Conservation (phyloP, 257 asterid species). For the Prunella vulgaris region DNA sequence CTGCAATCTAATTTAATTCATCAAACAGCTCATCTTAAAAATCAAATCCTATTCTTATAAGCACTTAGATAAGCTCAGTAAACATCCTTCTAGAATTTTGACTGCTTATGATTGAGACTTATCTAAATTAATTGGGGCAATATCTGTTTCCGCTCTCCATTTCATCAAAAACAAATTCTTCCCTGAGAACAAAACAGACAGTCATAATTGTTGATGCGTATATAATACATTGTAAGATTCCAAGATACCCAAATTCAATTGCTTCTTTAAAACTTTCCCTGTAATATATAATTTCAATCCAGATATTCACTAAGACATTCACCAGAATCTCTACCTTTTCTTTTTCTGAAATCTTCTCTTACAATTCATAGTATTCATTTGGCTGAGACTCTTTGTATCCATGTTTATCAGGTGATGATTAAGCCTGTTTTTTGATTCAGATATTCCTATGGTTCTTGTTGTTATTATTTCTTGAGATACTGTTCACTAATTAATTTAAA, state of each 20-base stretch:
- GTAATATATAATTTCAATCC: not conserved
- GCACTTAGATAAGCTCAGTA: not conserved
- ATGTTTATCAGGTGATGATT: not conserved
- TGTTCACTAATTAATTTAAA: not conserved
- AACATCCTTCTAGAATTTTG: not conserved
- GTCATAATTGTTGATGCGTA: not conserved
- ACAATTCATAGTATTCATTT: not conserved
- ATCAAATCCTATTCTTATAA: not conserved
- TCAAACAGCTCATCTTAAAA: not conserved
- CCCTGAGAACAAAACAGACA: not conserved
- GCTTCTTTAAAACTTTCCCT: not conserved
- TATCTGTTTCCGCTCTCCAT: not conserved
- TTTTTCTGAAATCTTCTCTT: not conserved
- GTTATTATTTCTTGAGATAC: not conserved
- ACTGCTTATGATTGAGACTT: not conserved
- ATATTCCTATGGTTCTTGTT: not conserved
- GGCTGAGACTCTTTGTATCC: not conserved
- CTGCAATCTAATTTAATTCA: not conserved
- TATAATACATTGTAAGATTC: not conserved
- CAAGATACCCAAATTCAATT: not conserved
- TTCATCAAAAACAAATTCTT: not conserved
- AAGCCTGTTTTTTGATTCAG: not conserved
- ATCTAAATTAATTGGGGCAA: not conserved
- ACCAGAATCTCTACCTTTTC: not conserved
- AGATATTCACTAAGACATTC: not conserved